These are phyloP conservation scores for Phoenix roebelenii DNA, from an alignment of 176 grass and related monocot species.

Conservation along the genomic window DNA sequence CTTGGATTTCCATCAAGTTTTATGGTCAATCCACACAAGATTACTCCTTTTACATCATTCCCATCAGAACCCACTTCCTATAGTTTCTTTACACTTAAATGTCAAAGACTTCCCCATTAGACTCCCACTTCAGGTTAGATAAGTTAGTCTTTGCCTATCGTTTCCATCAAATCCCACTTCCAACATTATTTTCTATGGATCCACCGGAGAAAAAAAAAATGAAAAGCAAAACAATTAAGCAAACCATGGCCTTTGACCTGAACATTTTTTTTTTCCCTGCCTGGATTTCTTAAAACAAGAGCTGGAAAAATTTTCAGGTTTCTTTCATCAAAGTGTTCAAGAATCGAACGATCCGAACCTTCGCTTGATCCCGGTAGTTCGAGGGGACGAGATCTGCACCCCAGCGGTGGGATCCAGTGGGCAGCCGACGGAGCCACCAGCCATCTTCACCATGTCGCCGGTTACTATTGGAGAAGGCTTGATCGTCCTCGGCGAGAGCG, in stretches of 20 bases:
- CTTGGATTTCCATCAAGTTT: slow-evolving; percentile 5
- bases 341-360: slow-evolving; percentile 19
- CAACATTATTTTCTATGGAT: background rate
- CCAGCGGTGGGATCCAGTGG: background rate
- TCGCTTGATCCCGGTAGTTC: slow-evolving; percentile 18
- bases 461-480: slow-evolving; percentile 8
- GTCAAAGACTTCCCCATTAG: slow-evolving; percentile 12
- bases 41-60: slow-evolving; percentile 14
- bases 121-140: slow-evolving; percentile 26
- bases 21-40: slow-evolving; percentile 26
- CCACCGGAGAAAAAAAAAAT: background rate
- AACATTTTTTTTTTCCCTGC: no score
- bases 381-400: background rate
- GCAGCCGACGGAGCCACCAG: background rate
- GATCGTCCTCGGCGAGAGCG: background rate
- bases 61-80: slow-evolving; percentile 8
- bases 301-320: slow-evolving; percentile 1
- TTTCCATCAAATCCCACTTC: slow-evolving; percentile 1
- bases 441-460: slow-evolving; percentile 13
- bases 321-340: no score
- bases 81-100: slow-evolving; percentile 15
- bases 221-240: background rate
- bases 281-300: background rate
- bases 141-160: background rate
- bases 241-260: no score